A percentile compares a stretch with the other conserved stretches of the same genome.
phyloP scores from a whole-genome alignment of 2,329 filamentous ascomycete species.

The Fusarium sp. region DNA sequence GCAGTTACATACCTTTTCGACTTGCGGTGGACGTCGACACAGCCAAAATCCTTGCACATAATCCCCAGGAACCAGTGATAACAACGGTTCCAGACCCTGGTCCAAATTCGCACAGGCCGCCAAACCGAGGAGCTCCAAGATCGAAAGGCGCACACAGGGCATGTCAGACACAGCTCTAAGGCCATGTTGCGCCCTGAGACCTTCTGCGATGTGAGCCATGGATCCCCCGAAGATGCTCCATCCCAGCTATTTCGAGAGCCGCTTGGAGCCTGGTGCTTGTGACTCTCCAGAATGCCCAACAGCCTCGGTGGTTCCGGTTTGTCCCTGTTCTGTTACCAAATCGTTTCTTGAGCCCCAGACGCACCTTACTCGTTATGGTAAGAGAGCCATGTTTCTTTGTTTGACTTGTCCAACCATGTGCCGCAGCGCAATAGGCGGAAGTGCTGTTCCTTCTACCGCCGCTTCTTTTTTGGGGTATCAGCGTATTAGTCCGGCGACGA shows the following conservation, averaged over 20 bases:
- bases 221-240: slow-evolving; percentile 24
- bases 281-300: slow-evolving; percentile 25
- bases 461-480: slow-evolving; percentile 33
- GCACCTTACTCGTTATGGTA: slow-evolving; percentile 38
- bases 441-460: slow-evolving; percentile 26
- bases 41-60: slow-evolving; percentile 16
- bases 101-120: slow-evolving; percentile 24
- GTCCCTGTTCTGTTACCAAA: slow-evolving; percentile 49
- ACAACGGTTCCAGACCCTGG: slow-evolving; percentile 20
- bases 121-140: slow-evolving; percentile 6
- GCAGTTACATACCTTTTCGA: background rate
- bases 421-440: slow-evolving; percentile 25
- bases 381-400: slow-evolving; percentile 41
- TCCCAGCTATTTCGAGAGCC: slow-evolving; percentile 38
- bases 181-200: slow-evolving; percentile 35
- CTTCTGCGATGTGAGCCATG: slow-evolving; percentile 24
- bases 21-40: slow-evolving; percentile 4
- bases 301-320: slow-evolving; percentile 45
- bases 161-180: slow-evolving; percentile 28
- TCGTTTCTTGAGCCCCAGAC: slow-evolving; percentile 44
- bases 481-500: slow-evolving; percentile 23
- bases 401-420: slow-evolving; percentile 37
- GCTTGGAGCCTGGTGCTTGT: slow-evolving; percentile 27
- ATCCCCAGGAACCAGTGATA: slow-evolving; percentile 37
- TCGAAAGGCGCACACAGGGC: slow-evolving; percentile 34